Evolutionary conservation across 2,329 filamentous ascomycete species (phyloP).

Genomic region (Pseudogymnoascus pannorum): DNA sequence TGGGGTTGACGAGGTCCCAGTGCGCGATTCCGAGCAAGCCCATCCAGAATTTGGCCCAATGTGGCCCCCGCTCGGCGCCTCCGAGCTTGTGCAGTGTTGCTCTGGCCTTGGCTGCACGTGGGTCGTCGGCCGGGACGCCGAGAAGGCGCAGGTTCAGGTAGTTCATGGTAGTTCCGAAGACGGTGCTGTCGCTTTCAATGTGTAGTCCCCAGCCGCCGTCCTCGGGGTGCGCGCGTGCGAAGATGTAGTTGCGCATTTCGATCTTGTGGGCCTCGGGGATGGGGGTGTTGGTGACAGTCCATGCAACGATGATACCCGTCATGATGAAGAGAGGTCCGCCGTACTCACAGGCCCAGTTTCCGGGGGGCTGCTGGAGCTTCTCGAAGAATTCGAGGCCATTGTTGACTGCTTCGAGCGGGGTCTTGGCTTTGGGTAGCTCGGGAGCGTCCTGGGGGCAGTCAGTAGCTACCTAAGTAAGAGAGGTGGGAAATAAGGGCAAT

Average conservation of each 20-base stretch:
- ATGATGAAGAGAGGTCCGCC: slow-evolving; percentile 95
- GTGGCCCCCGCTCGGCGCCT: slow-evolving; percentile 74
- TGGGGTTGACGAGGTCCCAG: slow-evolving; percentile 92
- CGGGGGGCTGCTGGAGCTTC: slow-evolving; percentile 76
- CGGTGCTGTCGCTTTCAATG: slow-evolving; percentile 86
- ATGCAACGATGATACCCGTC: slow-evolving; percentile 75
- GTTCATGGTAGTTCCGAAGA: slow-evolving; percentile 85
- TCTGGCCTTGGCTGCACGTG: slow-evolving; percentile 77
- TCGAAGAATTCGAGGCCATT: slow-evolving; percentile 89
- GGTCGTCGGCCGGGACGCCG: slow-evolving; percentile 76
- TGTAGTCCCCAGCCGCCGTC: slow-evolving; percentile 98
- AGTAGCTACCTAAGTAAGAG: slow-evolving; percentile 13
- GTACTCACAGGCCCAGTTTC: slow-evolving; percentile 97
- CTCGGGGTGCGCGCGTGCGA: slow-evolving; percentile 72
- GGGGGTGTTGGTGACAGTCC: slow-evolving; percentile 83
- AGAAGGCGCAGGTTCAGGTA: slow-evolving; percentile 75
- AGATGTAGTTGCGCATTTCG: slow-evolving; percentile 89
- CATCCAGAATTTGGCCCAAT: slow-evolving; percentile 98
- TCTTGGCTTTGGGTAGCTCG: slow-evolving; percentile 60
- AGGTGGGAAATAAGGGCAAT: neutral
- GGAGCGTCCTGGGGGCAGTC: slow-evolving; percentile 57
- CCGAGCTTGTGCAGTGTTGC: slow-evolving; percentile 76
- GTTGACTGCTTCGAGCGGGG: slow-evolving; percentile 65
- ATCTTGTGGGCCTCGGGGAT: slow-evolving; percentile 72
- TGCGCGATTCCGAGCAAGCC: slow-evolving; percentile 72